Evolutionary conservation across 2,329 filamentous ascomycete genomes (phyloP), one percentile per base, ranked within the genome.

Genomic region (Beauveria caledonica): DNA sequence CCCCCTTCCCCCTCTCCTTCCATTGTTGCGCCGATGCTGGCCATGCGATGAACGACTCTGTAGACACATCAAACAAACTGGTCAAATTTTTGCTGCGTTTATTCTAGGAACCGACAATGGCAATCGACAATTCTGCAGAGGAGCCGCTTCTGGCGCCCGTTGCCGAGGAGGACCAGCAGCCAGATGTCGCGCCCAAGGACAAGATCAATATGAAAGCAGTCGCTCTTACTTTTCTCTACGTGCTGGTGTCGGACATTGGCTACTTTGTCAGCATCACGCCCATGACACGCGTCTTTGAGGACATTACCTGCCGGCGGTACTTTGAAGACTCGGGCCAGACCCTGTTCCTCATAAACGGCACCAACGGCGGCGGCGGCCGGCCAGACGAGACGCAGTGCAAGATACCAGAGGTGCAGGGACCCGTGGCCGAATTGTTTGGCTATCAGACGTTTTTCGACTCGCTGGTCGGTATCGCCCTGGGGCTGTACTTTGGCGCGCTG

Each of bases 341-440:
- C n/a, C 19, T 40, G 3, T 29, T 40, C 54, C 10, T 44, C 7
- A 1, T 25, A 25, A 33, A 39, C 21, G 21, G 39, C 27, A n/a
- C 36, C 36, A 44, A 3, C 46, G 6, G 7, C 10, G 6, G 7
- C 10, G 46, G 29, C 29, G 29, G 44, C 11, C 29, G 44, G 6
- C 44, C 58, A 10, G 51, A 60, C 23, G 58, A 60, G 51, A 15
- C 58, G 19, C 58, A 53, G 29, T 60, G 50, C 58, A 60, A 60
- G 42, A 60, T 60, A 15, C 39, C 49, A 17, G 40, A 53, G 44
- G 58, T 60, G 5, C 58, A 55, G 29, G 58, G 58, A 3, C 51
- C 58, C 5, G 58, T 60, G 23, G 58, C 51, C 8, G 58, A 60
- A 29, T 17, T 60, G 7, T 45, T 60, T 40, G 58, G 58, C 23